A percentile compares a stretch with the other conserved stretches of the same genome.
phyloP scores from a whole-genome alignment of 352 stramenopile genomes.

The Phytophthora lateralis region DNA sequence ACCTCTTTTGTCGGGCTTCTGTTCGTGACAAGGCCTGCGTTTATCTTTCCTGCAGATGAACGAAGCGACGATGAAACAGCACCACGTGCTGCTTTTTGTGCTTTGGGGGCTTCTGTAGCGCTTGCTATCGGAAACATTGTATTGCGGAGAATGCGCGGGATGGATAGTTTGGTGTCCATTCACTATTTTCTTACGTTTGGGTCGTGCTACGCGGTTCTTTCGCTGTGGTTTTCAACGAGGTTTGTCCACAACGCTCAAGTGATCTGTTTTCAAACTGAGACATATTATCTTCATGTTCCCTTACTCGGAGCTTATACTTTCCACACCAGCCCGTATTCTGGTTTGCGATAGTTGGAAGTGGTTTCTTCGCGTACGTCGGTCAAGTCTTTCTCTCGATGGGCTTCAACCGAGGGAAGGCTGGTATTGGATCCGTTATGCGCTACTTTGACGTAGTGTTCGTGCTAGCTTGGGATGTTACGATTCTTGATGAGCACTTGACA shows the following conservation, averaged over 20 bases:
- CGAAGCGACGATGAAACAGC: neutral
- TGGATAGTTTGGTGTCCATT: neutral
- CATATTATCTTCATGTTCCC: neutral
- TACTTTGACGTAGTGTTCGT: slow-evolving; percentile 70
- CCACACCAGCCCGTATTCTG: slow-evolving; percentile 41
- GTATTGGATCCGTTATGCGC: slow-evolving; percentile 58
- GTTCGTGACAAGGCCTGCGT: neutral
- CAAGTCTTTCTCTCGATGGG: slow-evolving; percentile 53
- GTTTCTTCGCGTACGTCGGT: slow-evolving; percentile 45
- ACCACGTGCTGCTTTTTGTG: neutral
- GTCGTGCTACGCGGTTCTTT: neutral
- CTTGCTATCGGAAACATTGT: neutral
- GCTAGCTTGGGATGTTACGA: slow-evolving; percentile 49
- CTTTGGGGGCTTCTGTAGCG: neutral
- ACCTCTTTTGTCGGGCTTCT: neutral
- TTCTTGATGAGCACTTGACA: slow-evolving; percentile 40
- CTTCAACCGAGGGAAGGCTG: slow-evolving; percentile 50
- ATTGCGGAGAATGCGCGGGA: neutral
- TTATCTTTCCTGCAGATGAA: neutral
- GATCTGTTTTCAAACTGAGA: neutral
- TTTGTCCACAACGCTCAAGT: neutral
- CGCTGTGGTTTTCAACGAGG: neutral
- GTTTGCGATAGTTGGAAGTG: slow-evolving; percentile 40
- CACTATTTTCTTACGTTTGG: neutral
- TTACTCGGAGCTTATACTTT: neutral